Base-by-base conservation (phyloP, 306 rosid species). In the Arachis stenosperma region DNA sequence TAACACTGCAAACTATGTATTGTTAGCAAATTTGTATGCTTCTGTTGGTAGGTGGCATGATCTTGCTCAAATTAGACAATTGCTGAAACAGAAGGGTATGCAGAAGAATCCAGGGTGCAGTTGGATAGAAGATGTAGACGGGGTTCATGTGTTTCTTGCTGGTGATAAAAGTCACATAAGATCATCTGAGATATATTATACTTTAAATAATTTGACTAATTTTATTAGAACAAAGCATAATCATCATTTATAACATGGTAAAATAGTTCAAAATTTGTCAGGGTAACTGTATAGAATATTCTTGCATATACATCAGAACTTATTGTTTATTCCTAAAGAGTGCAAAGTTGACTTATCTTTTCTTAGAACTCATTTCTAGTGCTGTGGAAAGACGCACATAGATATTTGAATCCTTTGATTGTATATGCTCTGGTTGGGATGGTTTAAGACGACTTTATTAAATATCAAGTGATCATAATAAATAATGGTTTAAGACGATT, bases 21-120 rank as follows among this genome's bases (percentile, higher is more conserved):
- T 84, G 62, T 27, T 87, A 53, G 85, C 86, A 46, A 87, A 87
- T 43, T 82, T 87, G 4, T 87, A 87, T 74, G 87, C 84, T 73
- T 79, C 81, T 46, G 81, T 74, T 0, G 79, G 87, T 50, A 81
- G 69, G 74, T 85, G 92, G 89, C 6, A 70, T 27, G 81, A 73
- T 61, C 77, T 84, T 15, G 75, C 87, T 68, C 80, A 80, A 83
- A 81, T 65, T 11, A 82, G 92, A 73, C 77, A 80, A 62, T 51
- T 82, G 39, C 75, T 87, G 78, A 87, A 82, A 30, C 79, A 65
- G 27, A 73, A 27, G 79, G 78, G 81, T 70, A 80, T 80, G 85
- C 79, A 81, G 41, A 86, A 86, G 82, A 75, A 70, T 80, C 92
- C 92, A 2, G 92, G 89, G 52, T 88, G 92, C 78, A 88, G 88